A percentile compares a stretch with the other conserved stretches of the same genome.
Evolutionary conservation across 202 grass and related monocot genomes (phyloP).

Genomic region (Schoenoplectus triqueter): DNA sequence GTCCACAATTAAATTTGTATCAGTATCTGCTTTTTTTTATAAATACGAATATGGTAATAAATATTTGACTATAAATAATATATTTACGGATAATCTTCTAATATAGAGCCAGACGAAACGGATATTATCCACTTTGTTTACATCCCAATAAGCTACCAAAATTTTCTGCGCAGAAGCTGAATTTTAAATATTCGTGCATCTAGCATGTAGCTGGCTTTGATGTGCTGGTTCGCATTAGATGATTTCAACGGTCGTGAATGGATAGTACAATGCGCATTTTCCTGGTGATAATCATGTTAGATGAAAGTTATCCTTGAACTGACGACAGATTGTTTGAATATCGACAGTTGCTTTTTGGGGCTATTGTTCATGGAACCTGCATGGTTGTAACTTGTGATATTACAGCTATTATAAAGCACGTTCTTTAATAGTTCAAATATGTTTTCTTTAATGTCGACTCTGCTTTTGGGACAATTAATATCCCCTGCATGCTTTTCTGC

Average conservation of each 20-base stretch:
- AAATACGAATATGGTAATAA: no score
- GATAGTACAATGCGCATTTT: background rate
- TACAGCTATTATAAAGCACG: background rate
- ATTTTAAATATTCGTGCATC: background rate
- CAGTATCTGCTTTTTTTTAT: no score
- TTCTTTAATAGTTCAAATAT: background rate
- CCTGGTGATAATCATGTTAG: background rate
- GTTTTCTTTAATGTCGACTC: background rate
- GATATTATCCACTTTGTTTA: no score
- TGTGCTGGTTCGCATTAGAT: constrained; percentile 11
- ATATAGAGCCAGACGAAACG: no score
- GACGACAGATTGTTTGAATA: background rate
- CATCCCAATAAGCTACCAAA: background rate
- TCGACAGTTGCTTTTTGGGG: background rate
- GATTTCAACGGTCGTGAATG: background rate
- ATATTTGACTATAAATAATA: no score
- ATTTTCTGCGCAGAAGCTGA: background rate
- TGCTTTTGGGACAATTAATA: background rate
- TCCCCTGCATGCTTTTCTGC: background rate
- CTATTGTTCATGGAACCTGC: background rate
- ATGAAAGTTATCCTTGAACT: background rate
- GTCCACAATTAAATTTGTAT: no score
- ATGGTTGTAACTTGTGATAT: background rate
- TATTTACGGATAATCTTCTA: no score
- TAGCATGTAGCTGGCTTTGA: background rate